Evolutionary conservation across 2,329 filamentous ascomycete species (phyloP).

Genomic region (Aspergillus quadricinctus): DNA sequence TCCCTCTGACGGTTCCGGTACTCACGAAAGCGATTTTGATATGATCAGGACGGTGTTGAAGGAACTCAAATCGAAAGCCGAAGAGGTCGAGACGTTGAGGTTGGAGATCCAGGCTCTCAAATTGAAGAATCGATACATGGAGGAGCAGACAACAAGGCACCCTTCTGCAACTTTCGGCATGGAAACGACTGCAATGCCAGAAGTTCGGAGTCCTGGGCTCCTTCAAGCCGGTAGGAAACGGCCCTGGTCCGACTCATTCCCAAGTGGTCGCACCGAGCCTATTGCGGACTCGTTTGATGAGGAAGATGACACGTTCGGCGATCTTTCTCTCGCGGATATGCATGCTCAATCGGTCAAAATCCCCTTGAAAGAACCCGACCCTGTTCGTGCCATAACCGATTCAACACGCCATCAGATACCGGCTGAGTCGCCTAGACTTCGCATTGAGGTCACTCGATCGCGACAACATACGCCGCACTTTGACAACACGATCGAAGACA

Average conservation of each 20-base stretch:
- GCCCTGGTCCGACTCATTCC: conserved; percentile 26
- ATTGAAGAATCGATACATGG: conserved; percentile 31
- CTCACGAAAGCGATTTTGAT: conserved; percentile 25
- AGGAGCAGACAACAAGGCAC: conserved; percentile 22
- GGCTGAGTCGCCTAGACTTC: conserved; percentile 9
- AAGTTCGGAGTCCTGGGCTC: conserved; percentile 32
- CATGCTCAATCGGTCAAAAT: conserved; percentile 19
- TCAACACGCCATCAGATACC: conserved; percentile 4
- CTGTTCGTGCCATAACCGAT: not conserved
- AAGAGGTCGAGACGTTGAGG: conserved; percentile 37
- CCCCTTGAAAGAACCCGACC: conserved; percentile 19
- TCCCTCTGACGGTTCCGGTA: conserved; percentile 15
- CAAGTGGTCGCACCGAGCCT: conserved; percentile 19
- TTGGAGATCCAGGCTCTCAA: conserved; percentile 37
- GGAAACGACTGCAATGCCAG: conserved; percentile 16
- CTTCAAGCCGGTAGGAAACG: conserved; percentile 32
- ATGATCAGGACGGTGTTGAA: conserved; percentile 37
- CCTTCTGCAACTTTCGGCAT: conserved; percentile 5
- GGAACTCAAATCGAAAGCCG: conserved; percentile 36
- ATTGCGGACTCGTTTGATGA: conserved; percentile 32
- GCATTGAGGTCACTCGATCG: conserved; percentile 12
- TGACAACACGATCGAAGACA: not conserved
- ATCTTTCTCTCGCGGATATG: conserved; percentile 20
- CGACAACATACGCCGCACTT: conserved; percentile 6
- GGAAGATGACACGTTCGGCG: conserved; percentile 26